Evolutionary conservation across 495 filamentous ascomycete genomes (phyloP).

Genomic region (Beverwykella pulmonaria): DNA sequence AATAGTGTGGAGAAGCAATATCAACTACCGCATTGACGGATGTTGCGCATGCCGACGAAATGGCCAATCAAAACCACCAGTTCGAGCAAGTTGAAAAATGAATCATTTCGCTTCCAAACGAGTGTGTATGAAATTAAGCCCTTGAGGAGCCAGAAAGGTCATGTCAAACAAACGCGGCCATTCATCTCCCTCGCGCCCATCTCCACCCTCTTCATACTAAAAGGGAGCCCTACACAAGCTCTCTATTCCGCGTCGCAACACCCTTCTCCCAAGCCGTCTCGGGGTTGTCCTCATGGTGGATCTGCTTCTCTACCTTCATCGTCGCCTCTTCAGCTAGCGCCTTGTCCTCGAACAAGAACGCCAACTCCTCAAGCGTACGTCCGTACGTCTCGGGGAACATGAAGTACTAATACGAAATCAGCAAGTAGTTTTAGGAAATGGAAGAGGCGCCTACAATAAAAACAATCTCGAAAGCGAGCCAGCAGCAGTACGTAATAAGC

Average conservation of each 20-base stretch:
- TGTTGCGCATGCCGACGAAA: no score
- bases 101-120: no score
- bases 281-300: slow-evolving; percentile 37
- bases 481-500: slow-evolving; percentile 64
- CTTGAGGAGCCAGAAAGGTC: no score
- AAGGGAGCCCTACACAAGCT: background rate
- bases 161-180: no score
- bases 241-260: background rate
- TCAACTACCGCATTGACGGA: no score
- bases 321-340: slow-evolving; percentile 52
- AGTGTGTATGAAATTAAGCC: no score
- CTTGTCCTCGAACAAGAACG: slow-evolving; percentile 62
- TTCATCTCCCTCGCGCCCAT: no score
- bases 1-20: no score
- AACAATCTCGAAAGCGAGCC: slow-evolving; percentile 58
- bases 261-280: background rate
- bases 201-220: no score
- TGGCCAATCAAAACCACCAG: no score
- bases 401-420: slow-evolving; percentile 53
- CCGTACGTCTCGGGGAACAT: slow-evolving; percentile 67
- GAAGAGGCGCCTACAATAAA: slow-evolving; percentile 56
- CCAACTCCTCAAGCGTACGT: slow-evolving; percentile 65
- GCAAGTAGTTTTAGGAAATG: background rate
- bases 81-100: no score
- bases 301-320: slow-evolving; percentile 54